phyloP scores from a whole-genome alignment of 495 filamentous ascomycete genomes.

The Niebla homalea region DNA sequence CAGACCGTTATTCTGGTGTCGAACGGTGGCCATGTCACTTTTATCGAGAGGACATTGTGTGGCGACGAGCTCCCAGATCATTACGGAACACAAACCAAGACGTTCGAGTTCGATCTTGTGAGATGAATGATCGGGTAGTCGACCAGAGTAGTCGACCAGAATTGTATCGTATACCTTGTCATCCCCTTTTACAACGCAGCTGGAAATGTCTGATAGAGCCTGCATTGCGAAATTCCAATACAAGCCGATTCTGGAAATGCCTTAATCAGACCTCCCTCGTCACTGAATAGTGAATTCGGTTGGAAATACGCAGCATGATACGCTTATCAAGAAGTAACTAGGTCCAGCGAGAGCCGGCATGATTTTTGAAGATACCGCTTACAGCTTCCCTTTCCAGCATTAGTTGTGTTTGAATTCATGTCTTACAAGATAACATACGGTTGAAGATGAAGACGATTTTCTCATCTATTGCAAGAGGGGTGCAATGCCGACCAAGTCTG shows the following conservation, averaged over 20 bases:
- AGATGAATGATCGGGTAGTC: background rate
- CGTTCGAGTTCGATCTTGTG: slow-evolving; percentile 51
- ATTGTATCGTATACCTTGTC: too few relatives aligned
- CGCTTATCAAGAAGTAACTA: too few relatives aligned
- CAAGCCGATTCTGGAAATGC: background rate
- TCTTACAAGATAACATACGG: background rate
- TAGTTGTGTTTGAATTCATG: background rate
- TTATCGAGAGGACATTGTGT: slow-evolving; percentile 72
- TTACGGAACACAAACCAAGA: slow-evolving; percentile 45
- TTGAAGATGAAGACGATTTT: too few relatives aligned
- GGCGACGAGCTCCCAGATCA: slow-evolving; percentile 45
- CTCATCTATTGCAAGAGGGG: slow-evolving; percentile 2
- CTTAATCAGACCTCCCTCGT: background rate
- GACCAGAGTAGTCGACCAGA: too few relatives aligned
- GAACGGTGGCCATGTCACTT: slow-evolving; percentile 60
- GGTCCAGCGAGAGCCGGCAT: background rate
- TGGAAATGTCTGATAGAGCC: too few relatives aligned
- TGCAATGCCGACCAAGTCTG: slow-evolving; percentile 14
- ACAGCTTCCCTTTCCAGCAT: too few relatives aligned
- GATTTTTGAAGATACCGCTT: background rate
- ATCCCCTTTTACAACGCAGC: too few relatives aligned
- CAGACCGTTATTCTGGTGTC: slow-evolving; percentile 79
- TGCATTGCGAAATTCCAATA: too few relatives aligned
- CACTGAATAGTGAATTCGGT: too few relatives aligned
- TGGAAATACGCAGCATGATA: too few relatives aligned